phyloP scores from a whole-genome alignment of 164 flowering plant genomes.

The Annona squamosa region DNA sequence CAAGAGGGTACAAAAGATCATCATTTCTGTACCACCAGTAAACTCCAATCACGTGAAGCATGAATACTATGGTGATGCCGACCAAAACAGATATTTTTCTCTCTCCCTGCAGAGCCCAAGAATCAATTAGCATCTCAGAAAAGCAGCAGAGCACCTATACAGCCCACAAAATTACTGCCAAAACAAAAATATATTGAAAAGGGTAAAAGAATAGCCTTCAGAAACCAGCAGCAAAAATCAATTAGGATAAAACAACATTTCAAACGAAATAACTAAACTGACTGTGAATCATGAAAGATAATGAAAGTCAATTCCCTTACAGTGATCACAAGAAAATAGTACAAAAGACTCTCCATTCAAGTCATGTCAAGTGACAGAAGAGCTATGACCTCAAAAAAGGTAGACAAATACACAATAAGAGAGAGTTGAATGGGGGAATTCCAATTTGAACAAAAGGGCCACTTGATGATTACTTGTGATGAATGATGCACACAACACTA shows the following conservation, averaged over 20 bases:
- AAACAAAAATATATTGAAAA: too few species aligned
- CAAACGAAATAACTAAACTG: background rate
- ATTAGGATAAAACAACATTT: background rate
- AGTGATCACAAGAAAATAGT: background rate
- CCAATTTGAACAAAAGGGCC: too few species aligned
- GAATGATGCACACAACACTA: too few species aligned
- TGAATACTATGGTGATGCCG: conserved; percentile 50
- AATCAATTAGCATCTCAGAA: background rate
- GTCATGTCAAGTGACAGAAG: background rate
- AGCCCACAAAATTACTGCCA: background rate
- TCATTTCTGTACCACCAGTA: conserved; percentile 95
- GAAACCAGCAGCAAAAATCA: background rate
- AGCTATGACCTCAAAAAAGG: background rate
- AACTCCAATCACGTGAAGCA: conserved; percentile 63
- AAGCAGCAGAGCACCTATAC: background rate
- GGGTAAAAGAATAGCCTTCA: background rate
- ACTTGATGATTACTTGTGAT: too few species aligned
- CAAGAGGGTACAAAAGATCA: conserved; percentile 74
- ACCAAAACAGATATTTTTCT: conserved; percentile 59
- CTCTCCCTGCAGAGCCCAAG: conserved; percentile 72
- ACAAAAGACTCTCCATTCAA: background rate
- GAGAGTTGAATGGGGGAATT: too few species aligned
- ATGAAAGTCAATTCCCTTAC: background rate
- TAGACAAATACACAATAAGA: too few species aligned
- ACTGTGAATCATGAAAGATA: background rate